Evolutionary conservation across 2,329 filamentous ascomycete species (phyloP), one percentile per base, ranked within the genome.

Genomic region (Aspergillus calidoustus): DNA sequence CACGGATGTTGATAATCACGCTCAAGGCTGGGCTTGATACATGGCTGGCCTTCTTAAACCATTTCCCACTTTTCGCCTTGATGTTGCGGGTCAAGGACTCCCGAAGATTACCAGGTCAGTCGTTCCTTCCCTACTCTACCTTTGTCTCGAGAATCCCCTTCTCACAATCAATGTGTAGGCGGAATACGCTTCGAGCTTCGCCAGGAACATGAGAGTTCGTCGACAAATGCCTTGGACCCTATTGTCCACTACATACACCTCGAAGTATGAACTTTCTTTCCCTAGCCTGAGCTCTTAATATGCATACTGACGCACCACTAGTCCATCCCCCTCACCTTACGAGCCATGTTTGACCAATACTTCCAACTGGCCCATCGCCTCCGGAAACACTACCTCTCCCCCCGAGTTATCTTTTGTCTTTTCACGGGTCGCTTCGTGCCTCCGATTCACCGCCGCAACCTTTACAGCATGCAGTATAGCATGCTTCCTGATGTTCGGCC

Each of bases 21-120:
- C 81, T 98, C 64, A 99, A 98, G 77, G 96, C 94, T 13, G 85
- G 87, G 17, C 88, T 99, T 60, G 95, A 99, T 78, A 97, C 94
- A 2, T 85, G 93, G 70, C 84, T 99, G 68, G 96, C 95, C 48
- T 97, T 91, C 78, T 80, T 99, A 60, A 99, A 99, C 74, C 96
- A 99, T 77, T 99, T 99, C 70, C 96, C 95, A 7, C 85, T 99
- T 17, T 99, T 99, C 79, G 95, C 95, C 30, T 82, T 98, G 60
- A 99, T 99, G 96, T 83, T 99, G 63, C 87, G 94, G 70, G 84
- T 97, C 69, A 99, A 99, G 77, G 96, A 99, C 77, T 92, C 93
- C 8, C 85, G 89, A 75, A 88, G 95, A 74, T 82, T 99, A 68
- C 95, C 95, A 63, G 94, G 92, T 89, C 55, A 52, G 65, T 62